phyloP scores from a whole-genome alignment of 192 early-diverging fungal species.

The Globomyces pollinis-pini region DNA sequence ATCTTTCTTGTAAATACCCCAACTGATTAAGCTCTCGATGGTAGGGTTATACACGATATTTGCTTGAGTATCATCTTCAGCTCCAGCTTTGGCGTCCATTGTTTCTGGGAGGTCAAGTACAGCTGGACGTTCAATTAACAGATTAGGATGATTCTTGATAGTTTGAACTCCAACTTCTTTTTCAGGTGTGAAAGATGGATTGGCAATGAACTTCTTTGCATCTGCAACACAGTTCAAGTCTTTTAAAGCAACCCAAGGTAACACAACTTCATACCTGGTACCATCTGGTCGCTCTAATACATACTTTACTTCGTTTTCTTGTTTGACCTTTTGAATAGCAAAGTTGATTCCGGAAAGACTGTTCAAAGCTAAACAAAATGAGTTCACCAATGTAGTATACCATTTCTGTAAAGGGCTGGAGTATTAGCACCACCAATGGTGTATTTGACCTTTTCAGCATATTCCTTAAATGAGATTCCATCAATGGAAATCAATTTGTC shows the following conservation, averaged over 20 bases:
- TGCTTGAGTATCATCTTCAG: neutral
- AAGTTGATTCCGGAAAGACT: neutral
- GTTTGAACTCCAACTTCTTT: neutral
- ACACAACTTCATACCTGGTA: conserved; percentile 6
- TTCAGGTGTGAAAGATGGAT: neutral
- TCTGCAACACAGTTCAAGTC: conserved; percentile 5
- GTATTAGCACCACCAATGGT: conserved; percentile 4
- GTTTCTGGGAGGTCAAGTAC: neutral
- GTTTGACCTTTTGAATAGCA: neutral
- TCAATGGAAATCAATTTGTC: conserved; percentile 11
- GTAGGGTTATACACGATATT: conserved; percentile 4
- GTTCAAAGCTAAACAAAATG: neutral
- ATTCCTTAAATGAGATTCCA: conserved; percentile 6
- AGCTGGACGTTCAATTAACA: neutral
- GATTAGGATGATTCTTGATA: neutral
- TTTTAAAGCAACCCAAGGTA: conserved; percentile 9
- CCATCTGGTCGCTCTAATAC: neutral
- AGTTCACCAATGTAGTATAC: neutral
- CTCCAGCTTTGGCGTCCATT: neutral
- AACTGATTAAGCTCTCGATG: neutral
- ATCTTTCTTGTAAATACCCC: conserved; percentile 14
- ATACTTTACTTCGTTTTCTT: conserved; percentile 10
- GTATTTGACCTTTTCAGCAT: neutral
- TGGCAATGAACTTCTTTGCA: neutral
- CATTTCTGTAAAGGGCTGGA: conserved; percentile 12